Percentiles rank a stretch among this genome's conserved stretches.
phyloP scores from a whole-genome alignment of 768 basidiomycete species.

The Tricholoma bakamatsutake region DNA sequence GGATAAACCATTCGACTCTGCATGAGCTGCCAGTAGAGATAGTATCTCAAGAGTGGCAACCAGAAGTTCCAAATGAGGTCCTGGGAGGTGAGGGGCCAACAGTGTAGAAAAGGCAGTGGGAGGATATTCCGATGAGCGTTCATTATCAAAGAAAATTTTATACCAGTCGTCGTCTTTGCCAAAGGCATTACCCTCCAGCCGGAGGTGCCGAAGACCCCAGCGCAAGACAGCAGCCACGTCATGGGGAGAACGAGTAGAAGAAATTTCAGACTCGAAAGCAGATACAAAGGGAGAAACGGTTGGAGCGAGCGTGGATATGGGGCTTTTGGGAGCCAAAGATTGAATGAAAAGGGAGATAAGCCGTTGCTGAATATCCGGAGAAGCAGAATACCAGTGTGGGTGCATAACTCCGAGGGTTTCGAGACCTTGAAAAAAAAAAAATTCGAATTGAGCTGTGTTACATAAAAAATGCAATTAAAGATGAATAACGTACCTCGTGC shows the following conservation, averaged over 20 bases:
- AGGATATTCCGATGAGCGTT: conserved; percentile 56
- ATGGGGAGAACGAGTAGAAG: conserved; percentile 60
- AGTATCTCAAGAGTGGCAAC: conserved; percentile 53
- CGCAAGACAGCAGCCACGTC: conserved; percentile 78
- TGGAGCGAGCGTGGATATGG: conserved; percentile 45
- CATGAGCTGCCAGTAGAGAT: conserved; percentile 64
- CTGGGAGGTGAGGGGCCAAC: conserved; percentile 54
- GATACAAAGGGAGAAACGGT: conserved; percentile 39
- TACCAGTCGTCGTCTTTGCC: conserved; percentile 69
- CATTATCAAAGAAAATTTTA: conserved; percentile 50
- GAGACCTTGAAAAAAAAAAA: conserved; percentile 42
- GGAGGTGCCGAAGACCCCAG: conserved; percentile 74
- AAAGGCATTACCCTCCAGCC: conserved; percentile 53
- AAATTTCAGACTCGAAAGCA: conserved; percentile 60
- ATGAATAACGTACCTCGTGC: conserved; percentile 48
- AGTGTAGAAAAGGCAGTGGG: conserved; percentile 55
- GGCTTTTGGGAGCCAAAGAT: conserved; percentile 46
- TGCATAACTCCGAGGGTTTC: conserved; percentile 82
- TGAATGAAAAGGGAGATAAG: conserved; percentile 71
- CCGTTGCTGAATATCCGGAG: conserved; percentile 56
- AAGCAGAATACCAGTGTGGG: conserved; percentile 78
- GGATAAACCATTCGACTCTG: conserved; percentile 67
- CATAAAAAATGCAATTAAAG: conserved; percentile 5
- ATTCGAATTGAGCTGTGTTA: conserved; percentile 4
- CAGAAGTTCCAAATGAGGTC: conserved; percentile 54